Evolutionary conservation across 306 rosid genomes (phyloP).

Genomic region (Macrotyloma uniflorum): DNA sequence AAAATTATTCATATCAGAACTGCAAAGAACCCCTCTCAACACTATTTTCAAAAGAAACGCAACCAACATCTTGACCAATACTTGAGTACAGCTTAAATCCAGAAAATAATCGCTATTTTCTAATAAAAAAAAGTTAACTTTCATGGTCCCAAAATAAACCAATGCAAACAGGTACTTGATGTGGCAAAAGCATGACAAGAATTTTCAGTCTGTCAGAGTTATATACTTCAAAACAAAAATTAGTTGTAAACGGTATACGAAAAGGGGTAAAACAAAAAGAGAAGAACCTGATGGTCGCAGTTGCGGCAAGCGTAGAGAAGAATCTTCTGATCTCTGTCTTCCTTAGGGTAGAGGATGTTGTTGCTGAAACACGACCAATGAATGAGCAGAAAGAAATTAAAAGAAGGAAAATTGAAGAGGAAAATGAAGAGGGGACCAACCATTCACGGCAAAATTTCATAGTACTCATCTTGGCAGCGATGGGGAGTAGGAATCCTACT

Average conservation of each 20-base stretch:
- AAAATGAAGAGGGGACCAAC: slow-evolving; percentile 41
- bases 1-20: slow-evolving; percentile 7
- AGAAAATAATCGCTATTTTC: background rate
- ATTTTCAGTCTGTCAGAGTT: background rate
- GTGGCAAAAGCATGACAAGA: background rate
- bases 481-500: background rate
- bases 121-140: background rate
- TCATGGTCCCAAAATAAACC: background rate
- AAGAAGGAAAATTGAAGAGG: background rate
- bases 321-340: slow-evolving; percentile 73
- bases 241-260: background rate
- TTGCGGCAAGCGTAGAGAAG: slow-evolving; percentile 97
- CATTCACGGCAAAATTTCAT: slow-evolving; percentile 99
- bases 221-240: background rate
- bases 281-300: slow-evolving; percentile 87
- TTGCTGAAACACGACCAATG: slow-evolving; percentile 56
- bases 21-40: slow-evolving; percentile 5
- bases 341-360: slow-evolving; percentile 95
- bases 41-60: background rate
- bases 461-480: slow-evolving; percentile 74
- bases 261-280: background rate
- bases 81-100: background rate
- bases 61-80: background rate
- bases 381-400: background rate
- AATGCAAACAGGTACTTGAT: background rate